These are phyloP conservation scores for Iris pallida DNA, from an alignment of 116 monocot species.

Conservation along the genomic window DNA sequence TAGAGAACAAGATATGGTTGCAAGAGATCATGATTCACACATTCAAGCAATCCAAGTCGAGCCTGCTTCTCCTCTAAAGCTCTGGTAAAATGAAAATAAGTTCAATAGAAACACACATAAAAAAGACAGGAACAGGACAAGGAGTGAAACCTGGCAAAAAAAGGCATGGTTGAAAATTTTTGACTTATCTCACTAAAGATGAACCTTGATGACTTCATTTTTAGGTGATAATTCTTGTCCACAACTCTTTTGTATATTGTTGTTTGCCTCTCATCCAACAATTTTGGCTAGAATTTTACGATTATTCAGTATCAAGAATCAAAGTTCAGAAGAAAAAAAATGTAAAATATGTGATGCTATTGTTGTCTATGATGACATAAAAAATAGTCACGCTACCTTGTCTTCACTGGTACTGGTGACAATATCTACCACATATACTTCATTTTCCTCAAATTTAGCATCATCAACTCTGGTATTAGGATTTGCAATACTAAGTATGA, in stretches of 20 bases:
- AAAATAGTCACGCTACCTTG: too few relatives aligned
- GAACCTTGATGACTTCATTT: constrained; percentile 87
- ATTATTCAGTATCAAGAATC: constrained; percentile 79
- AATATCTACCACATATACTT: too few relatives aligned
- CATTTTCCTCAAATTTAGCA: too few relatives aligned
- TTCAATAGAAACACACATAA: background rate
- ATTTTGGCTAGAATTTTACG: constrained; percentile 57
- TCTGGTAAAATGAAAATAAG: constrained; percentile 21
- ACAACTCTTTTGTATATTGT: constrained; percentile 90
- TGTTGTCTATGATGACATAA: too few relatives aligned
- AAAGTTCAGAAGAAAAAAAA: too few relatives aligned
- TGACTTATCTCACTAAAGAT: constrained; percentile 92
- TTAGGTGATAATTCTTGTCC: constrained; percentile 82
- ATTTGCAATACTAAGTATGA: too few relatives aligned
- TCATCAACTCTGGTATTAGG: too few relatives aligned
- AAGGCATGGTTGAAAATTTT: constrained; percentile 90
- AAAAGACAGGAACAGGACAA: background rate
- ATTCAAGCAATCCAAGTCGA: constrained; percentile 77
- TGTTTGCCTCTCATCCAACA: constrained; percentile 80
- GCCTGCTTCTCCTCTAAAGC: constrained; percentile 90
- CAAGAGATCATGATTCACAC: constrained; percentile 85
- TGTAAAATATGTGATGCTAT: too few relatives aligned
- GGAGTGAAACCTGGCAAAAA: constrained; percentile 70
- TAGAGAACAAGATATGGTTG: constrained; percentile 88
- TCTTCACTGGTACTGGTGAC: too few relatives aligned